Base-by-base conservation (phyloP, 2,329 filamentous ascomycete genomes). In the Calonectria pseudoreteaudii region DNA sequence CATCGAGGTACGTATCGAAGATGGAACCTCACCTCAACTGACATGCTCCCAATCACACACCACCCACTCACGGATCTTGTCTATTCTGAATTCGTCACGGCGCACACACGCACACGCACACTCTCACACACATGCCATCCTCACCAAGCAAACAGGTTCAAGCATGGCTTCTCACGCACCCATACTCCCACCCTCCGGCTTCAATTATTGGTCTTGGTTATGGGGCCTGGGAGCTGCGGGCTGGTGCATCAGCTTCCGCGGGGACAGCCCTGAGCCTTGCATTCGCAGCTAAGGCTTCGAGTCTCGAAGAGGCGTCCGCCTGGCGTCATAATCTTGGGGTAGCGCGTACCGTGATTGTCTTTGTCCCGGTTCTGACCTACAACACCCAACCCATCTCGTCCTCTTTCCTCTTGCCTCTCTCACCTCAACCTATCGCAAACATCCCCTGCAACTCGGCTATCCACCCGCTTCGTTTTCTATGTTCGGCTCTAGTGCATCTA, bases 341-440 rank as follows among this genome's bases (percentile, higher is more conserved):
- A 67, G 49, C 41, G 31, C 26, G 49, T 50, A 52, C 41, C 56
- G 9, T 34, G 30, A 31, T 38, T 53, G 31, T 68, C 47, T 23
- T 47, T 74, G 66, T 56, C 56, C 56, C 58, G 36, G 44, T 47
- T 36, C 44, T 50, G 70, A 66, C 75, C 56, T 47, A 53, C 66
- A 44, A 65, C 60, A 65, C 41, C 36, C 52, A 36, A 60, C n/a
- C 50, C 64, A 62, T 56, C 64, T 34, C 36, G 34, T 41, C 67
- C 31, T 30, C 56, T 62, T 41, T 30, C 50, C 52, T 53, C 68
- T 60, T 73, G 53, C 31, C 66, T 53, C 49, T 68, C 49, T 65
- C 74, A 68, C 74, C 71, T 80, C 73, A 67, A 75, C 70, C 74
- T 71, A 70, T 78, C 73, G 76, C 72, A 66, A 70, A 60, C 67